Percentiles rank a stretch among this genome's conserved stretches.
These are phyloP conservation scores for Pyricularia sp. DNA, from an alignment of 2,329 filamentous ascomycete species.

Conservation along the genomic window DNA sequence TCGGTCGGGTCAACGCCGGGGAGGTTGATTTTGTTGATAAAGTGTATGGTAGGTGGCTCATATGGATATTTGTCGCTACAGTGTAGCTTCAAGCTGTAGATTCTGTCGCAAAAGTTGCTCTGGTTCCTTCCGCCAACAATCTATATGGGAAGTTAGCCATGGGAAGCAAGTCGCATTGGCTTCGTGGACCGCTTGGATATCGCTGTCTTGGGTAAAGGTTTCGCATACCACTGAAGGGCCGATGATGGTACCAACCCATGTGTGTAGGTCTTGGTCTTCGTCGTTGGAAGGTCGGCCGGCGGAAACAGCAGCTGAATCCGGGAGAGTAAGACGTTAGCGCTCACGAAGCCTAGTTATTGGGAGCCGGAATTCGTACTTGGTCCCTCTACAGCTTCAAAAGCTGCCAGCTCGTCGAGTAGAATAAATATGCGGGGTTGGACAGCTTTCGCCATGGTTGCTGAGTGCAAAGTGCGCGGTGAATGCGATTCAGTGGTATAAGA, in stretches of 20 bases:
- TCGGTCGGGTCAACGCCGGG: constrained; percentile 75
- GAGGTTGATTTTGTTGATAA: constrained; percentile 91
- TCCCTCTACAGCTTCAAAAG: constrained; percentile 51
- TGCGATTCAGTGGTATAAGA: background rate
- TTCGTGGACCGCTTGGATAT: background rate
- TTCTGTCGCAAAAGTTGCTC: constrained; percentile 90
- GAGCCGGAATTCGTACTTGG: constrained; percentile 69
- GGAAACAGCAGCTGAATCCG: background rate
- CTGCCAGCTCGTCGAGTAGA: constrained; percentile 93
- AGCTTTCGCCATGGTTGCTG: constrained; percentile 19
- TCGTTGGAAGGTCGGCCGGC: constrained; percentile 90
- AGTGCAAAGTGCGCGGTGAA: background rate
- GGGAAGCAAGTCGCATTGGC: background rate
- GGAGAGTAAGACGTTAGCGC: background rate
- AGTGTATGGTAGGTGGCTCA: constrained; percentile 75
- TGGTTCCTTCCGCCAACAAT: constrained; percentile 19
- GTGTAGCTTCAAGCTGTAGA: constrained; percentile 96
- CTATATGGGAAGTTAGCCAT: constrained; percentile 4
- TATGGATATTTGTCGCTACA: constrained; percentile 86
- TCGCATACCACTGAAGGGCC: constrained; percentile 79
- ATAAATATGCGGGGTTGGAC: constrained; percentile 90
- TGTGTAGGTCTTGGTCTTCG: constrained; percentile 90
- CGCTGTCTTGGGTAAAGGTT: background rate
- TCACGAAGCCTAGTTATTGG: constrained; percentile 6
- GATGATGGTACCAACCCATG: constrained; percentile 97